Evolutionary conservation across 208 protist genomes (phyloP), one percentile per base, ranked within the genome.

Genomic region (Trypanosoma brucei): DNA sequence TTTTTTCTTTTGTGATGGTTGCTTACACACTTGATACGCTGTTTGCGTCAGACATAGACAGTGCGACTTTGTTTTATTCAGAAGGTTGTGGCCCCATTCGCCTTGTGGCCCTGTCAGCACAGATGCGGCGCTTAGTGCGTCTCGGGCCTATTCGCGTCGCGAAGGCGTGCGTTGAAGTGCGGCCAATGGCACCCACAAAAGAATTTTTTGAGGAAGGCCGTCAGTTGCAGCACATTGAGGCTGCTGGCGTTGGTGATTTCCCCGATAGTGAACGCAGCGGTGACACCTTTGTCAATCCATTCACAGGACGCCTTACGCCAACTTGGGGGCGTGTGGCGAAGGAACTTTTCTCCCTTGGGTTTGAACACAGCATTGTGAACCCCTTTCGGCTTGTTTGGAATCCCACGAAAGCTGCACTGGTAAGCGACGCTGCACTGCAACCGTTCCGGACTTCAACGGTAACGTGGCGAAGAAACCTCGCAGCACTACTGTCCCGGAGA

Each of bases 231-330:
- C 8, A 46, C 6, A 14, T 6, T 46, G 42, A 46, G 11, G 11
- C 0, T 11, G 42, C 6, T 11, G 42, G 11, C 8, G 6, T 6
- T 11, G 11, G 6, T 11, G 11, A 46, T 46, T 46, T 11, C 42
- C 0, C 11, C 6, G 30, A 6, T 6, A 34, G 6, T 50, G 39
- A 37, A 6, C 5, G 49, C 9, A 42, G 46, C 30, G 44, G 52
- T 39, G 61, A 60, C 42, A 61, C 40, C 39, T 78, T 90, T 53
- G 65, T 95, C 34, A 91, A 95, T 62, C 86, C 89, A 3, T 95
- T 95, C 72, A 88, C 62, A 31, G 79, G 82, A 30, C 80, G 79
- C 37, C 59, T 88, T 3, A 70, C 76, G 6, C 34, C 55, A 7
- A n/a, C 61, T 1, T 42, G 46, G 35, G 70, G 68, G n/a, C 55